Conservation (phyloP, 257 asterid genomes). For the Gentiana macrophylla region DNA sequence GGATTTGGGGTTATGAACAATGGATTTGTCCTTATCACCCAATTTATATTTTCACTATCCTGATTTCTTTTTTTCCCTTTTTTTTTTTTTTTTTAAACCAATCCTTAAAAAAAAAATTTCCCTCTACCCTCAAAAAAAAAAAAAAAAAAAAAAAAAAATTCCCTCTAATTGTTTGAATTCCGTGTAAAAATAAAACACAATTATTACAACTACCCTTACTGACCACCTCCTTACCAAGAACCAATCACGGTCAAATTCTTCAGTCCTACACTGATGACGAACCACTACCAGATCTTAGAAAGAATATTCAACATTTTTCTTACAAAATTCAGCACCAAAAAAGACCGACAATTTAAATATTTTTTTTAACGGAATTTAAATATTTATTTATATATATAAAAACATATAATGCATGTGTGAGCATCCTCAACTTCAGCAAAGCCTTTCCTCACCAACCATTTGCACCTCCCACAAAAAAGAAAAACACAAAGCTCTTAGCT, state of each 20-base stretch:
- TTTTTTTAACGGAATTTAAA: not conserved
- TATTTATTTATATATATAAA: not conserved
- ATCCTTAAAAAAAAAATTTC: too few relatives aligned
- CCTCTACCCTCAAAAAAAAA: too few relatives aligned
- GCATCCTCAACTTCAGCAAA: slow-evolving; percentile 19
- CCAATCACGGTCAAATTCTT: slow-evolving; percentile 13
- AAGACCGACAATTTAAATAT: too few relatives aligned
- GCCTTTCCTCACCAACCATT: slow-evolving; percentile 46
- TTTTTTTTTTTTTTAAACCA: too few relatives aligned
- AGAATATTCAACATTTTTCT: not conserved
- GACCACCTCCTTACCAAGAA: slow-evolving; percentile 34
- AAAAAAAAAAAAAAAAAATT: too few relatives aligned
- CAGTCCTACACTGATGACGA: slow-evolving; percentile 1
- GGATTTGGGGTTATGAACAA: too few relatives aligned
- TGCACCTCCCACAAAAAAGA: slow-evolving; percentile 10
- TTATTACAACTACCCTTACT: not conserved
- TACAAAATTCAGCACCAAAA: not conserved
- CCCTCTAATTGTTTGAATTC: too few relatives aligned
- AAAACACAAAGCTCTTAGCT: slow-evolving; percentile 12
- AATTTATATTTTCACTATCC: too few relatives aligned
- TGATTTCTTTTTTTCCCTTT: too few relatives aligned
- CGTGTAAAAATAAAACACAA: too few relatives aligned
- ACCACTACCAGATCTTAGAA: slow-evolving; percentile 50
- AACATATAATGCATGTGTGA: slow-evolving; percentile 7
- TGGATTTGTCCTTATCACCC: too few relatives aligned